Base-by-base conservation (phyloP, 2,329 filamentous ascomycete species). In the Botrytis cinerea region DNA sequence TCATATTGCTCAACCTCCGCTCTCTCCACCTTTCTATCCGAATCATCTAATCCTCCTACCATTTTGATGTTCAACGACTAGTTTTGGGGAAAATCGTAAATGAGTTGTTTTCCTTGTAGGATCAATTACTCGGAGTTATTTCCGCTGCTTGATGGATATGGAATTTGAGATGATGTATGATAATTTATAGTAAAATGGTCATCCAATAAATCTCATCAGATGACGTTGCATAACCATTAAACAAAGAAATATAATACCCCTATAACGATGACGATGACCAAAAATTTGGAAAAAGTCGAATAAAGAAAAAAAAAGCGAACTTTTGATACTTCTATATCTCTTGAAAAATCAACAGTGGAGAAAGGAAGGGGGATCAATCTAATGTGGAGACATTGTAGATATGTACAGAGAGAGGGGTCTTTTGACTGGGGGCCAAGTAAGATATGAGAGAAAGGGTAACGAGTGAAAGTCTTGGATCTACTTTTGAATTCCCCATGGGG, bases 21-120 rank as follows among this genome's bases (percentile, higher is more conserved):
- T 43, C 43, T 45, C 71, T 73, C 64, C 25, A 43, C 64, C 35
- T 72, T 72, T 3, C 62, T 70, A 51, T 73, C 71, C 25, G 64
- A 70, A 38, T 70, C 71, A 62, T 73, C 51, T 59, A 59, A n/a
- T 59, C 7, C 25, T 14, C 32, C 51, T 2, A 51, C 9, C 70
- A 70, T 70, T 46, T 61, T 61, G 67, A 22, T 68, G 22, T 16
- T 35, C 48, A 16, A 68, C 5, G 25, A 57, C 35, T 43, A 43
- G 22, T 32, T 57, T 22, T 14, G 22, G 7, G 35, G 22, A 43
- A 5, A 16, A 12, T 40, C 18, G 61, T 2, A 32, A 57, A 20
- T 45, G 22, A 46, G 28, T 40, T 9, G 22, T 20, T 25, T 43
- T 54, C 0, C 51, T 16, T 40, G 6, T 28, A 22, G 7, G 25